Evolutionary conservation across 176 grass and related monocot genomes (phyloP).

Genomic region (sorghum (Sorghum bicolor)): Sorghum_bicolor_NCBIv3 NC_012879.2:664501-665000

Average conservation of each 20-base stretch:
- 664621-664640: neutral
- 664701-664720: neutral
- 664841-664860: neutral
- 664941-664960: neutral
- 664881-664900: neutral
- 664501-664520: neutral
- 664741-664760: neutral
- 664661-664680: neutral
- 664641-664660: neutral
- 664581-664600: neutral
- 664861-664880: neutral
- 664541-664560: neutral
- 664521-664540: slow-evolving; percentile 1
- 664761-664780: neutral
- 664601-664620: neutral
- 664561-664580: neutral
- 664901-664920: slow-evolving; percentile 15
- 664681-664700: neutral
- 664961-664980: slow-evolving; percentile 28
- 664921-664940: neutral
- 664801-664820: neutral
- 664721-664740: neutral
- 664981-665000: slow-evolving; percentile 50
- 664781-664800: neutral
- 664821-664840: neutral